These are phyloP conservation scores for Annona cherimola DNA, from an alignment of 164 flowering plant species.

Conservation along the genomic window DNA sequence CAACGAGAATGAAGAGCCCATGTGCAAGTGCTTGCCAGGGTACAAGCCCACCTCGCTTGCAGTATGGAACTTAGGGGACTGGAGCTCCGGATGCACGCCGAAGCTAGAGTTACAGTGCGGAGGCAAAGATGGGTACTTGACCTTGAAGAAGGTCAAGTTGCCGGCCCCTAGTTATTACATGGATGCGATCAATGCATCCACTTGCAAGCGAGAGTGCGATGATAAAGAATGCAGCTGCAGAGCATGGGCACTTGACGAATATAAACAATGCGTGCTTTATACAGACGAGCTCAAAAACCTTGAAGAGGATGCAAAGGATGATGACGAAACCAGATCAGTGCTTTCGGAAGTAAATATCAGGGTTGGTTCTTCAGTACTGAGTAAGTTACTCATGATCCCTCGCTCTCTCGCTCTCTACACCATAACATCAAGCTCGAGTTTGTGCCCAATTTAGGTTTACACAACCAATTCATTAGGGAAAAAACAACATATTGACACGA, in stretches of 20 bases:
- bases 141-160: slow-evolving; percentile 1
- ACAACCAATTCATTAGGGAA: no score
- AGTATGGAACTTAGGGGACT: not conserved
- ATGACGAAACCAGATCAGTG: not conserved
- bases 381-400: not conserved
- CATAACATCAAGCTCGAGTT: no score
- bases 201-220: not conserved
- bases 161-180: not conserved
- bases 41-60: not conserved
- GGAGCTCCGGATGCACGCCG: not conserved
- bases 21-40: slow-evolving; percentile 1
- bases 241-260: slow-evolving; percentile 8
- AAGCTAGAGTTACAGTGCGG: not conserved
- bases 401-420: no score
- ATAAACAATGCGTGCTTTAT: no score
- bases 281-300: no score
- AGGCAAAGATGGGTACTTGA: not conserved
- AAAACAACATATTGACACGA: no score
- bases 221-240: slow-evolving; percentile 7
- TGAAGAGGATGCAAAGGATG: no score
- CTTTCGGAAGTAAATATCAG: slow-evolving; percentile 7
- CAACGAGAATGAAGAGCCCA: not conserved
- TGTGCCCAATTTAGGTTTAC: no score
- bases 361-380: slow-evolving; percentile 4
- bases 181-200: not conserved